These are phyloP conservation scores for Orobanche coerulescens DNA, from an alignment of 257 asterid genomes.

Conservation along the genomic window DNA sequence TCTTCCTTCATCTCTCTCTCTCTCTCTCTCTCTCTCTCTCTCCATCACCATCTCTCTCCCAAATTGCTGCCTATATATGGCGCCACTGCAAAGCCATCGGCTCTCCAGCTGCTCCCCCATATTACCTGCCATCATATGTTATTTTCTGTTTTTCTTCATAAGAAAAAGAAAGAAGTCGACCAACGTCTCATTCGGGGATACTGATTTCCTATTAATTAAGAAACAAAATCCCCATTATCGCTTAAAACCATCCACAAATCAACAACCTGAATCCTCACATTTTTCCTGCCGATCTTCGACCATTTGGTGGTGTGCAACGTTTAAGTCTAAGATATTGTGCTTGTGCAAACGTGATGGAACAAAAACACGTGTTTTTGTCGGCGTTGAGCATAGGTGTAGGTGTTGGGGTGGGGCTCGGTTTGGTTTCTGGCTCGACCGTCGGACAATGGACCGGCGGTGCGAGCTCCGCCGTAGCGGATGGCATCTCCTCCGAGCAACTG, in stretches of 20 bases:
- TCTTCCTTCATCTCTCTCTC: no score
- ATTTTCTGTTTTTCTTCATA: background rate
- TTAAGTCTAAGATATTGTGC: background rate
- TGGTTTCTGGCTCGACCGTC: conserved; percentile 66
- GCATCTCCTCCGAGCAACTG: conserved; percentile 49
- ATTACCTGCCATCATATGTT: conserved; percentile 25
- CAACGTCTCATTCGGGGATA: conserved; percentile 35
- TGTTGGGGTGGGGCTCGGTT: conserved; percentile 74
- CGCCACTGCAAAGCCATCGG: conserved; percentile 18
- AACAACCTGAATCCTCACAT: conserved; percentile 11
- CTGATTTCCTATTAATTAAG: conserved; percentile 18
- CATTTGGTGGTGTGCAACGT: conserved; percentile 1
- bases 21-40: conserved; percentile 4
- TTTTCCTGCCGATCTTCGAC: conserved; percentile 22
- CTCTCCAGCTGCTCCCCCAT: conserved; percentile 1
- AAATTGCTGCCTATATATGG: conserved; percentile 27
- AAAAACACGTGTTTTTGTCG: conserved; percentile 65
- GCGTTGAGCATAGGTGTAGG: conserved; percentile 93
- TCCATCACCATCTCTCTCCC: conserved; percentile 12
- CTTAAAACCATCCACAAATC: background rate
- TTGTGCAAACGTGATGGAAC: conserved; percentile 47
- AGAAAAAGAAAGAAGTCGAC: conserved; percentile 13
- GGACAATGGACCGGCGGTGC: conserved; percentile 46
- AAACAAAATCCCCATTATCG: background rate
- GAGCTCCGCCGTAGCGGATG: conserved; percentile 28